Evolutionary conservation across 1,284 basidiomycete genomes (phyloP), one percentile per base, ranked within the genome.

Genomic region (Apiotrichum veenhuisii): DNA sequence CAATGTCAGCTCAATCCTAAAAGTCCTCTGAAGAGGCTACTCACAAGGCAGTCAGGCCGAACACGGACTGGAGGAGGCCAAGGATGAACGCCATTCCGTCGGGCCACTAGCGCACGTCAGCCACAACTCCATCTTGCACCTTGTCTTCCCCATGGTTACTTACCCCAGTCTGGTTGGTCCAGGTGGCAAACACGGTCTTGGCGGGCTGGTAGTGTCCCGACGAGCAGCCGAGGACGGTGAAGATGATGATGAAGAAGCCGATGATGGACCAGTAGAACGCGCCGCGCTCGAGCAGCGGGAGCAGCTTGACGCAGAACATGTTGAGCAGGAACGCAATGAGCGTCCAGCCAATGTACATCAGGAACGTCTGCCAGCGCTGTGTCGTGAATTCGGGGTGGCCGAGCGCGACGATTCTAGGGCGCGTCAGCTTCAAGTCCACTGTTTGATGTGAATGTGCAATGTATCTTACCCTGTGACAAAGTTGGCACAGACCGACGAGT

Each of bases 101-200:
- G 15, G 58, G 58, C 58, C 58, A 59, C 53, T 49, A 38, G 2
- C 0, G 40, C 2, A 10, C 8, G 30, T 30, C 30, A 30, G 30
- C 30, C 30, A 30, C 30, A n/a, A n/a, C 30, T 30, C 7, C 30
- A 30, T 12, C 30, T 30, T 12, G 17, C 22, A 18, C 26, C 26
- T 7, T 23, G 7, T 10, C 1, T 44, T 15, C 22, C 5, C 1
- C 3, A 20, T 2, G 22, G 17, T 5, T 20, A 54, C 52, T 40
- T 26, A 54, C 52, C 2, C 57, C 57, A 11, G 50, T 55, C 42
- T 46, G 34, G 60, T 78, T 79, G 37, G 65, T 57, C 25, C 63
- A 75, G 1, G 60, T 62, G 2, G 64, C 61, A 57, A 78, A 79
- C 9, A 78, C 77, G 43, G 71, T 74, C 9, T 55, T 56, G 10